Percentiles rank a stretch among this genome's conserved stretches.
phyloP scores from a whole-genome alignment of 805 yeast genomes.

The Ogataea nitratoaversa region DNA sequence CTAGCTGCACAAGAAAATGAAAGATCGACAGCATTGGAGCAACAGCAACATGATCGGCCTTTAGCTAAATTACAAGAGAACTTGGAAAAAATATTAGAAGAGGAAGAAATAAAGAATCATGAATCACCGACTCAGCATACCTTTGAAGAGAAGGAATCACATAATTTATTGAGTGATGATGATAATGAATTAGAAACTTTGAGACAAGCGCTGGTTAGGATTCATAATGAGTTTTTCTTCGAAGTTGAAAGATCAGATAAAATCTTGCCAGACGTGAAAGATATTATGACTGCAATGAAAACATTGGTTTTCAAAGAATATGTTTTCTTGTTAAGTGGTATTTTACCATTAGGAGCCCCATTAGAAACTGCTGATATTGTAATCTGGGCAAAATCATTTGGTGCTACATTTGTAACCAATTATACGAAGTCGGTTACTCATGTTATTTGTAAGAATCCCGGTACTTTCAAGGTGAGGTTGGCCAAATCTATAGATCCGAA shows the following conservation, averaged over 20 bases:
- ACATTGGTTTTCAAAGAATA: conserved; percentile 60
- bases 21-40: conserved; percentile 67
- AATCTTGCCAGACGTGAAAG: conserved; percentile 56
- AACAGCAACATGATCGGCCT: conserved; percentile 79
- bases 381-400: conserved; percentile 88
- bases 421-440: conserved; percentile 77
- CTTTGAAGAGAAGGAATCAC: conserved; percentile 25
- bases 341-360: conserved; percentile 79
- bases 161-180: conserved; percentile 66
- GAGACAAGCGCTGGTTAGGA: conserved; percentile 53
- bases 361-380: conserved; percentile 80
- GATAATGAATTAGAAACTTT: conserved; percentile 71
- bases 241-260: conserved; percentile 33
- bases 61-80: conserved; percentile 77
- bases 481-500: conserved; percentile 60
- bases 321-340: conserved; percentile 77
- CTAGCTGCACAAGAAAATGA: conserved; percentile 56
- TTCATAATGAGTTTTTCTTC: conserved; percentile 66
- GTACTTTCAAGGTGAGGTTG: conserved; percentile 78
- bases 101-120: conserved; percentile 26
- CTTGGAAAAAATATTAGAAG: conserved; percentile 47
- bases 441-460: conserved; percentile 74
- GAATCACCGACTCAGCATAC: conserved; percentile 1
- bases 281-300: conserved; percentile 75
- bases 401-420: conserved; percentile 76